Evolutionary conservation across 2,329 filamentous ascomycete species (phyloP), one percentile per base, ranked within the genome.

Genomic region (Aspergillus novofumigatus): DNA sequence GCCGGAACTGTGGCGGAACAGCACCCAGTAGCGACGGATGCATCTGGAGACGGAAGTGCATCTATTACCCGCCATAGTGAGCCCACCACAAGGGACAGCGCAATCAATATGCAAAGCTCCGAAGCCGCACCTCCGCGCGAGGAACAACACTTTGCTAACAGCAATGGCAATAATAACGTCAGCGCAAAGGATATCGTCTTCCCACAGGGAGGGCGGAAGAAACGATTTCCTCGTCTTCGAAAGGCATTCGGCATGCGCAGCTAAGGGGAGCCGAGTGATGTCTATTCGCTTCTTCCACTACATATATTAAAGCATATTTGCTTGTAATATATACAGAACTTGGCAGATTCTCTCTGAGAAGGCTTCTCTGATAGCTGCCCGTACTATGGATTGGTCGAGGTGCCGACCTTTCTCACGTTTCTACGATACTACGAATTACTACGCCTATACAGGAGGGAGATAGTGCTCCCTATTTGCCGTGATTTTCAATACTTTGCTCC

Each of bases 221-320:
- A 77, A 62, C 74, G 74, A 56, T 79, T 79, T 53, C 73, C 73
- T 8, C 66, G 74, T 56, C 66, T 80, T 53, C 72, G 76, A 47
- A 77, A 75, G 58, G 77, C 76, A 21, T 76, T 80, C 59, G 74
- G 77, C 23, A 64, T 79, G 58, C 69, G 70, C 10, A 51, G 42
- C 21, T 64, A 52, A 52, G 17, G 17, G 8, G 10, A 7, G 9
- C 20, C 17, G 41, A 23, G n/a, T 26, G 23, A 38, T 32, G 17
- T 32, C 35, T 41, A 17, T n/a, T 47, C 21, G 14, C 20, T 47
- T 47, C 48, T 52, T 52, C 26, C 48, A 28, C 20, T 10, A 44
- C 48, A 56, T 52, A 55, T 52, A 42, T 52, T 35, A n/a, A 45
- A 21, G 14, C 42, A 53, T 38, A 32, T 23, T 28, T 48, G 28